Percentiles rank a stretch among this genome's conserved stretches.
Conservation (phyloP, 1,284 basidiomycete genomes). For the Trametes versicolor region DNA sequence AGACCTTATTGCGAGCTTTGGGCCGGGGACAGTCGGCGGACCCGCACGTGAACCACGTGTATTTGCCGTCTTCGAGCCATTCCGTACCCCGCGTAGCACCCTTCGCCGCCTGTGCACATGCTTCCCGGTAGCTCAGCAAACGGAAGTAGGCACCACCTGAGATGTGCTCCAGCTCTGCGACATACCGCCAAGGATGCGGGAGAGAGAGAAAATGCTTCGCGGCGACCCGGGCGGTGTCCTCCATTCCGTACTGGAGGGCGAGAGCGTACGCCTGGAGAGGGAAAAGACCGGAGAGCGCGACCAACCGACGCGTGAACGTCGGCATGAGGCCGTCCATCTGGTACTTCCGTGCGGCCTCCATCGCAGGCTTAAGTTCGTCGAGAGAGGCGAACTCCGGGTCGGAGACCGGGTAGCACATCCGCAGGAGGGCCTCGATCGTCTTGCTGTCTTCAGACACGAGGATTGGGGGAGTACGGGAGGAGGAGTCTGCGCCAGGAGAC, state of each 20-base stretch:
- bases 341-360: conserved; percentile 35
- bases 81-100: background rate
- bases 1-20: too few species aligned
- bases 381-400: conserved; percentile 19
- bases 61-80: background rate
- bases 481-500: background rate
- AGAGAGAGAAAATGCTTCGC: background rate
- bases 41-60: background rate
- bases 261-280: conserved; percentile 14
- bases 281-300: conserved; percentile 10
- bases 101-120: background rate
- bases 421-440: conserved; percentile 29
- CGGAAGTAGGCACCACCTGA: background rate
- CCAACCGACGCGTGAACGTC: background rate
- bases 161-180: background rate
- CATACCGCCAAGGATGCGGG: background rate
- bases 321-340: conserved; percentile 28
- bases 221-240: background rate
- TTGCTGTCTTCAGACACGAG: conserved; percentile 28
- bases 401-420: conserved; percentile 30
- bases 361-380: conserved; percentile 21
- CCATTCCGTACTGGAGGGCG: conserved; percentile 8
- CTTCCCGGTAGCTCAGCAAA: background rate
- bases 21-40: too few species aligned
- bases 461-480: background rate